Conservation (phyloP, 169 alveolate genomes). For the Fabrea salina region DNA sequence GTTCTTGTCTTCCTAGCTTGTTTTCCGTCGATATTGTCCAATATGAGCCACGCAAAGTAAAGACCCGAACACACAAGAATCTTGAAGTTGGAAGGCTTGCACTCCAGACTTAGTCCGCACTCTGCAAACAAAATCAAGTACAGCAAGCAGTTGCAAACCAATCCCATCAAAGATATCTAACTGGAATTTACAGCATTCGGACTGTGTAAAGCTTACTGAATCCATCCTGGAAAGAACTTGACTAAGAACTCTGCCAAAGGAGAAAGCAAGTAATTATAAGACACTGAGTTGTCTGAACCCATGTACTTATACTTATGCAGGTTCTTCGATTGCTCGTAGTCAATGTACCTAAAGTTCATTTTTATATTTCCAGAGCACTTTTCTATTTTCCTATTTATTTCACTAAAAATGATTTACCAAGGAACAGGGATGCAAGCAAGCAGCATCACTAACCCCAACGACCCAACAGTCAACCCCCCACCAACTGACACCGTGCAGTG, state of each 20-base stretch:
- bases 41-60: constrained; percentile 43
- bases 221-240: constrained; percentile 38
- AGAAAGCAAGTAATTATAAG: constrained; percentile 43
- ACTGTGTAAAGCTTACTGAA: constrained; percentile 12
- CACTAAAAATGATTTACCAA: no score
- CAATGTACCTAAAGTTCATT: no score
- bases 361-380: no score
- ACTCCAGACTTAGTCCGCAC: neutral
- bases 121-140: neutral
- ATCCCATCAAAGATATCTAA: constrained; percentile 34
- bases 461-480: neutral
- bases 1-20: constrained; percentile 68
- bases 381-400: no score
- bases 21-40: constrained; percentile 76
- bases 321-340: neutral
- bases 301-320: constrained; percentile 40
- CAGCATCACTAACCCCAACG: constrained; percentile 14
- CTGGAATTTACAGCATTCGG: neutral
- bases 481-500: constrained; percentile 36
- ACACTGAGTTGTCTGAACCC: constrained; percentile 37
- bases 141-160: neutral
- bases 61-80: neutral
- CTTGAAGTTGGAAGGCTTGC: constrained; percentile 19
- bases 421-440: neutral
- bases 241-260: constrained; percentile 44